Conservation (phyloP, 495 filamentous ascomycete species). For the Hypoxylon subgilvum region DNA sequence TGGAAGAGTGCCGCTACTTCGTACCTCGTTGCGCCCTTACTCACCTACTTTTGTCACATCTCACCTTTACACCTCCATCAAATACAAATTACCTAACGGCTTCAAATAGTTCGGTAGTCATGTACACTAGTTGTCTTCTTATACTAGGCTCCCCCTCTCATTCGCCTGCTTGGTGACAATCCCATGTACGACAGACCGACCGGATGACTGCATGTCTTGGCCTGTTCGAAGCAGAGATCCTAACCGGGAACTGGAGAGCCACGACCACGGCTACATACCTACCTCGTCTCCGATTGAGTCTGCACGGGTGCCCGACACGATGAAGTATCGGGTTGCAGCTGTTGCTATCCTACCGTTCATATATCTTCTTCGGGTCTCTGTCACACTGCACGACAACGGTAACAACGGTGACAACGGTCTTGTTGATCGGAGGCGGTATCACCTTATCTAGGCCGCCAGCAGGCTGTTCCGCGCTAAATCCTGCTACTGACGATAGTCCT, state of each 20-base stretch:
- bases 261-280: slow-evolving; percentile 19
- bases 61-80: slow-evolving; percentile 2
- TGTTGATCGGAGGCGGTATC: slow-evolving; percentile 16
- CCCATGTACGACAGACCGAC: slow-evolving; percentile 15
- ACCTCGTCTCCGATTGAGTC: slow-evolving; percentile 17
- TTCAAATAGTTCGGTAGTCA: slow-evolving; percentile 23
- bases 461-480: slow-evolving; percentile 23
- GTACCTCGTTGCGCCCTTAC: no score
- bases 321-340: slow-evolving; percentile 12
- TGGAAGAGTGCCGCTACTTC: no score
- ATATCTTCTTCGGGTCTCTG: slow-evolving; percentile 11
- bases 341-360: slow-evolving; percentile 27
- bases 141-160: slow-evolving; percentile 13
- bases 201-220: slow-evolving; percentile 22
- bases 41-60: no score
- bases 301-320: slow-evolving; percentile 4
- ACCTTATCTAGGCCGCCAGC: slow-evolving; percentile 1
- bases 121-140: slow-evolving; percentile 8
- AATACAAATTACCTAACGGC: not conserved
- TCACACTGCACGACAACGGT: not conserved
- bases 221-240: not conserved
- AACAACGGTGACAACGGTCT: no score
- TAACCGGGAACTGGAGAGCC: slow-evolving; percentile 16
- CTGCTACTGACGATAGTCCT: slow-evolving; percentile 29
- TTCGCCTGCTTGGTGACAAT: not conserved